Evolutionary conservation across 306 rosid species (phyloP).

Genomic region (Lathyrus oleraceus): DNA sequence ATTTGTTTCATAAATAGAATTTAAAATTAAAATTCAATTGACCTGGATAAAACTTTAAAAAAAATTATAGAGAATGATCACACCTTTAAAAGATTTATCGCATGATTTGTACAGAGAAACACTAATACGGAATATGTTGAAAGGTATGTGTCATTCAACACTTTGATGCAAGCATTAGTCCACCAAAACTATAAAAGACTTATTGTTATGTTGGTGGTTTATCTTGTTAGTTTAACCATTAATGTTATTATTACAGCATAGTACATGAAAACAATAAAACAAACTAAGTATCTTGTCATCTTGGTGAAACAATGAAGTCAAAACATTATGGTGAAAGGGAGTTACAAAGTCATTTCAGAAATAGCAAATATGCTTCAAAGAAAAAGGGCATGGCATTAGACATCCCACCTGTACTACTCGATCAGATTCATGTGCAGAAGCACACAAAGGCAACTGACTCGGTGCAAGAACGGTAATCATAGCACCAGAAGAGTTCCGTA

Average conservation of each 20-base stretch:
- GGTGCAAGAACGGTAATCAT: conserved; percentile 72
- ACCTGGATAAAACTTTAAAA: not conserved
- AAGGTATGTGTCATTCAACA: conserved; percentile 12
- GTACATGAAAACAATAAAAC: not conserved
- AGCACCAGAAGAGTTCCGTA: conserved; percentile 90
- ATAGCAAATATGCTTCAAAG: conserved; percentile 2
- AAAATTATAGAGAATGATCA: not conserved
- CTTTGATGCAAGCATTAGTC: conserved; percentile 9
- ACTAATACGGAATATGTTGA: not conserved
- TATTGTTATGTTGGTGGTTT: not conserved
- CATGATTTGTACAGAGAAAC: not conserved
- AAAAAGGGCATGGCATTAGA: conserved; percentile 13
- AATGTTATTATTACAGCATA: conserved; percentile 3
- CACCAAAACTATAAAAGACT: not conserved
- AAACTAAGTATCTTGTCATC: not conserved
- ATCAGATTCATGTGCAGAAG: conserved; percentile 97
- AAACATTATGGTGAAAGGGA: conserved; percentile 2
- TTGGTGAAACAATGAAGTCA: conserved; percentile 15
- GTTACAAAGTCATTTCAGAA: not conserved
- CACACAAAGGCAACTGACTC: conserved; percentile 87
- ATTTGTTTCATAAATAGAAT: not conserved
- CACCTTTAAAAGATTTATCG: not conserved
- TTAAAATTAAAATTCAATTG: not conserved
- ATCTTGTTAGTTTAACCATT: not conserved
- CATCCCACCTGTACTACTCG: conserved; percentile 86